Evolutionary conservation across 2,329 filamentous ascomycete species (phyloP).

Genomic region (Sphaerostilbella broomeana): DNA sequence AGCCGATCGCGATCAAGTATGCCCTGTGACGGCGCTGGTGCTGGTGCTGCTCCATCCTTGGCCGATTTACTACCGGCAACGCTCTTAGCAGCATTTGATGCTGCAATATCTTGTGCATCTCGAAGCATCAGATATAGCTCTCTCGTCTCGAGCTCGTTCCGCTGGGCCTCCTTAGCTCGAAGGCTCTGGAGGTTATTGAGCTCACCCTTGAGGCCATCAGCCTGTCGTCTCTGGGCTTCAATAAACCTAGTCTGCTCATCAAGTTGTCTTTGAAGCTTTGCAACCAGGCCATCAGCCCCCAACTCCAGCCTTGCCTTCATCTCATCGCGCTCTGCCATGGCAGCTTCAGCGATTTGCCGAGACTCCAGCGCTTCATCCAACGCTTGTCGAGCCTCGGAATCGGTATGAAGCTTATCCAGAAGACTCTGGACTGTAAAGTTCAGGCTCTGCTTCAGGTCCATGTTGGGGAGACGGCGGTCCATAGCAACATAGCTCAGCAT

Average conservation of each 20-base stretch:
- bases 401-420: slow-evolving; percentile 91
- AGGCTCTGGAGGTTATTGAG: slow-evolving; percentile 79
- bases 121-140: slow-evolving; percentile 97
- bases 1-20: slow-evolving; percentile 88
- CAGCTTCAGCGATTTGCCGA: slow-evolving; percentile 87
- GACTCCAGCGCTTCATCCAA: slow-evolving; percentile 87
- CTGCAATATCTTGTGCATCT: slow-evolving; percentile 93
- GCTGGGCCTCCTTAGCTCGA: slow-evolving; percentile 82
- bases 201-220: slow-evolving; percentile 82
- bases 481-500: slow-evolving; percentile 99
- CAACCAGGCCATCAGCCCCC: slow-evolving; percentile 87
- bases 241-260: slow-evolving; percentile 89
- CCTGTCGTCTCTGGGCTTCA: slow-evolving; percentile 78
- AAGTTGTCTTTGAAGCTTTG: slow-evolving; percentile 87
- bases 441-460: slow-evolving; percentile 95
- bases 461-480: slow-evolving; percentile 89
- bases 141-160: slow-evolving; percentile 91
- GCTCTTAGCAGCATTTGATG: slow-evolving; percentile 65
- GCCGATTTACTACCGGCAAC: slow-evolving; percentile 38
- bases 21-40: slow-evolving; percentile 78
- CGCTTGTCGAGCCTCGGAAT: slow-evolving; percentile 87
- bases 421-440: slow-evolving; percentile 96
- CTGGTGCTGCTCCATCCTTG: slow-evolving; percentile 63
- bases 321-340: slow-evolving; percentile 93
- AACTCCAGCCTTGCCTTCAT: slow-evolving; percentile 83